Evolutionary conservation across 768 basidiomycete species (phyloP).

Genomic region (Tylopilus vinaceipallidus): DNA sequence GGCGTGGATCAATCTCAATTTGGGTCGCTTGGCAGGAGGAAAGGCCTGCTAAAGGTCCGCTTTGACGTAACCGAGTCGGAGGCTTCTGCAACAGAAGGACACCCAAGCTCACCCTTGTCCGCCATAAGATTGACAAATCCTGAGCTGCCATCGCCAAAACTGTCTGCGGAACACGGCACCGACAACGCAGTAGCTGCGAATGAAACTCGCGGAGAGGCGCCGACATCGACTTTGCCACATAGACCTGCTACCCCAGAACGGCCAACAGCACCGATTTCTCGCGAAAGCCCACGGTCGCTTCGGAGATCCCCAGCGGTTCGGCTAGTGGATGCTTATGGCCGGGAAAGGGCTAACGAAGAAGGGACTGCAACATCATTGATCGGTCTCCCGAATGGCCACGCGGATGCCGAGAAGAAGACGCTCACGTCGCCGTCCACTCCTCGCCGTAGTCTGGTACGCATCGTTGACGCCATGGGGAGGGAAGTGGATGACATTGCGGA

Average conservation of each 20-base stretch:
- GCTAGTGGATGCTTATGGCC: conserved; percentile 71
- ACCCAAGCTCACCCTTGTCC: conserved; percentile 24
- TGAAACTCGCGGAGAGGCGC: conserved; percentile 1
- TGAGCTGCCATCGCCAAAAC: conserved; percentile 14
- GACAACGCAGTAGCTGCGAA: conserved; percentile 8
- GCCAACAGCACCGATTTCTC: conserved; percentile 24
- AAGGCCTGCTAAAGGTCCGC: conserved; percentile 67
- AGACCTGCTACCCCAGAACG: conserved; percentile 24
- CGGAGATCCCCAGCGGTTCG: conserved; percentile 55
- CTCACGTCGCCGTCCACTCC: conserved; percentile 15
- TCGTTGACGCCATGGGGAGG: conserved; percentile 70
- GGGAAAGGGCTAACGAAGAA: conserved; percentile 36
- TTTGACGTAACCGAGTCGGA: conserved; percentile 52
- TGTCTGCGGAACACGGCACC: neutral
- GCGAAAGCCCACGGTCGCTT: conserved; percentile 33
- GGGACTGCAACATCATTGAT: neutral
- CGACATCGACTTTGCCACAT: conserved; percentile 1
- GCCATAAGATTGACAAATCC: conserved; percentile 26
- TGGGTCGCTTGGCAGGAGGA: conserved; percentile 40
- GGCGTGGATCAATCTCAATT: conserved; percentile 29
- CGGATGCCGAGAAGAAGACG: conserved; percentile 19
- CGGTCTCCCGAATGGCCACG: conserved; percentile 8
- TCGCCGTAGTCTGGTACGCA: conserved; percentile 45
- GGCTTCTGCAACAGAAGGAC: conserved; percentile 30
- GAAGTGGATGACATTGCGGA: conserved; percentile 42